Base-by-base conservation (phyloP, 169 alveolate species). In the Babesia caballi region DNA sequence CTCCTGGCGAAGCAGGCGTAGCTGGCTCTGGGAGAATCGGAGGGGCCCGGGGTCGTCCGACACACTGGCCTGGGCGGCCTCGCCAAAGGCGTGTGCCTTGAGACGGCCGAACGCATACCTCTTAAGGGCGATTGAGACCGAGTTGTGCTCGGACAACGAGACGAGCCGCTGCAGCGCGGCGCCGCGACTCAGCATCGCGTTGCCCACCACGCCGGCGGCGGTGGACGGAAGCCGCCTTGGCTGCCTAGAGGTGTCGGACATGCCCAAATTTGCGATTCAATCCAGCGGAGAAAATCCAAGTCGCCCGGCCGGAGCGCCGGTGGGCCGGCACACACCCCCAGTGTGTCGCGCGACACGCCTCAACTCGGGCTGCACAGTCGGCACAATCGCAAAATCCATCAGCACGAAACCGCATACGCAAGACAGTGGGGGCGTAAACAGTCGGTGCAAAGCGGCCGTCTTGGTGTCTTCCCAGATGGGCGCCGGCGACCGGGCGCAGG, bases 1-100 rank as follows among this genome's bases (percentile, higher is more conserved):
- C 66, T 88, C 93, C 65, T 88, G 93, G 30, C 93, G 77, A 50
- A 88, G 80, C 35, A 88, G 74, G 47, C 83, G 77, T 35, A 88
- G 73, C 67, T 88, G 93, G 28, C 83, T 72, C 73, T 84, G 91
- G 15, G 90, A 70, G 42, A 84, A 88, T 4, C 84, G 53, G 40
- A 71, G 49, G 8, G 84, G 33, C 0, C 73, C 83, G 14, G 66
- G 36, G 51, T 69, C 77, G 23, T 63, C 84, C 28, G 40, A 25
- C 40, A 54, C 72, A 28, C 69, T 87, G 19, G 86, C 61, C 35
- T 69, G 83, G 28, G 60, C 69, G 30, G 40, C 44, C 49, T 54
- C 66, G 12, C 90, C 93, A 51, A 49, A 82, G 41, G 90, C 90
- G 69, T 82, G 47, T 4, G 63, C 66, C 57, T 71, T 59, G 59